Evolutionary conservation across 1,284 basidiomycete species (phyloP).

Genomic region (Heliocybe sulcata): DNA sequence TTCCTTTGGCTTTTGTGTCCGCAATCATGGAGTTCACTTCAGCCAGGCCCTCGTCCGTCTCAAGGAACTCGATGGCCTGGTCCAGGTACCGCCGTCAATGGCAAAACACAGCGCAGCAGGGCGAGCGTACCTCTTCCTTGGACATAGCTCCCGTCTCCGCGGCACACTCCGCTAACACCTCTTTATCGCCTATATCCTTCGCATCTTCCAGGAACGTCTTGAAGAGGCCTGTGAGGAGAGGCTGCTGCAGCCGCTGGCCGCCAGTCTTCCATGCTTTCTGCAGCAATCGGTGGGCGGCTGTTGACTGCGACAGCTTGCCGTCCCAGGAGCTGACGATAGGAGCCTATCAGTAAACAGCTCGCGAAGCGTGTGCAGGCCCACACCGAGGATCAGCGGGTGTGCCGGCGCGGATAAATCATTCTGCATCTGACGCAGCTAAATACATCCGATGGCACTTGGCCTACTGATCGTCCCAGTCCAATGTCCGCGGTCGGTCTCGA

Average conservation of each 20-base stretch:
- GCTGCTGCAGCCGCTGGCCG: conserved; percentile 56
- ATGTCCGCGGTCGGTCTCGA: neutral
- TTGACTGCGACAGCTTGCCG: conserved; percentile 61
- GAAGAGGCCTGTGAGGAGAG: conserved; percentile 54
- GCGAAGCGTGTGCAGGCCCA: neutral
- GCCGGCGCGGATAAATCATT: neutral
- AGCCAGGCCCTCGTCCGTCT: conserved; percentile 20
- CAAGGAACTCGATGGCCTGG: conserved; percentile 22
- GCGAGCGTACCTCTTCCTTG: conserved; percentile 45
- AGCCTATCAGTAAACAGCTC: neutral
- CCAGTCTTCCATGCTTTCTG: conserved; percentile 64
- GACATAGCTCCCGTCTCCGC: conserved; percentile 53
- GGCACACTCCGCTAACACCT: conserved; percentile 57
- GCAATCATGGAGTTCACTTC: conserved; percentile 21
- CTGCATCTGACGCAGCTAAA: neutral
- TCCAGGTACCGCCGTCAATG: neutral
- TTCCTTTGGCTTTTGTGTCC: conserved; percentile 23
- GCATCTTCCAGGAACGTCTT: conserved; percentile 59
- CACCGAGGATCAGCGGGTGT: neutral
- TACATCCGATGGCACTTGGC: neutral
- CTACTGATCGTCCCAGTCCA: neutral
- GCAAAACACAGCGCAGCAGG: neutral
- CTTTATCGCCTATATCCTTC: conserved; percentile 54
- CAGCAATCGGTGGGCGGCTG: conserved; percentile 64
- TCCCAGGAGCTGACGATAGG: conserved; percentile 35